Evolutionary conservation across 2,329 filamentous ascomycete species (phyloP).

Genomic region (Geosmithia flava): DNA sequence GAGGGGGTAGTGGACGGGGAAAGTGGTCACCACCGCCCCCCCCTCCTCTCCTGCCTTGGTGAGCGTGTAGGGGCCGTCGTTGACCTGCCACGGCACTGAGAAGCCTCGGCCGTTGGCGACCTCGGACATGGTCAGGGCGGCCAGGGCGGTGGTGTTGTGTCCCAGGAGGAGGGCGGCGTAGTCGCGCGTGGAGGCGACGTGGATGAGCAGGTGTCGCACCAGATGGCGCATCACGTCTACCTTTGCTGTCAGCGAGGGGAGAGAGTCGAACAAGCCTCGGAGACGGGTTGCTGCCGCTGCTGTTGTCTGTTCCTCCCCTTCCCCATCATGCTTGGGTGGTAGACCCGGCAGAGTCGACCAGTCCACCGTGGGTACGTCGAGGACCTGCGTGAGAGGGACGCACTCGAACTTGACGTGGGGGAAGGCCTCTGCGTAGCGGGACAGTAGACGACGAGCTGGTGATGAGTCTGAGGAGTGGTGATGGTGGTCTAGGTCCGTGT

Average conservation of each 20-base stretch:
- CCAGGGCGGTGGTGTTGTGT: constrained; percentile 77
- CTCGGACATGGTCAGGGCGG: constrained; percentile 73
- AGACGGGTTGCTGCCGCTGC: constrained; percentile 23
- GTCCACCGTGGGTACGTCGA: constrained; percentile 37
- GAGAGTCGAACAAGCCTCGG: constrained; percentile 38
- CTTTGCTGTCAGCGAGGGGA: constrained; percentile 64
- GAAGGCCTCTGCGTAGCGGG: constrained; percentile 46
- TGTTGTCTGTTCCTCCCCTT: too few species aligned
- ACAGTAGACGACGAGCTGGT: constrained; percentile 31
- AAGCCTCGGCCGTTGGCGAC: constrained; percentile 86
- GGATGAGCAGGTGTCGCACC: constrained; percentile 57
- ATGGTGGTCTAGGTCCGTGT: constrained; percentile 21
- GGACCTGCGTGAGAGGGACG: constrained; percentile 51
- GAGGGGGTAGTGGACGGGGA: constrained; percentile 60
- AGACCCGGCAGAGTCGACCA: constrained; percentile 31
- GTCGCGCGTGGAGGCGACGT: constrained; percentile 42
- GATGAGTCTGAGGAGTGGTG: constrained; percentile 1
- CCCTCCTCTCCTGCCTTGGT: constrained; percentile 5
- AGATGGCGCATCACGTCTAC: constrained; percentile 63
- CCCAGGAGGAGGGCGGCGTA: constrained; percentile 71
- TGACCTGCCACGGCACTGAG: constrained; percentile 67
- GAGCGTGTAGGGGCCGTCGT: constrained; percentile 48
- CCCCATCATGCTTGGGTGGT: too few species aligned
- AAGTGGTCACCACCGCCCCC: constrained; percentile 4
- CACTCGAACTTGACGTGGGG: constrained; percentile 52